Percentiles rank a stretch among this genome's conserved stretches.
Evolutionary conservation across 345 rosid species (phyloP).

Genomic region (Euphorbia tirucalli): DNA sequence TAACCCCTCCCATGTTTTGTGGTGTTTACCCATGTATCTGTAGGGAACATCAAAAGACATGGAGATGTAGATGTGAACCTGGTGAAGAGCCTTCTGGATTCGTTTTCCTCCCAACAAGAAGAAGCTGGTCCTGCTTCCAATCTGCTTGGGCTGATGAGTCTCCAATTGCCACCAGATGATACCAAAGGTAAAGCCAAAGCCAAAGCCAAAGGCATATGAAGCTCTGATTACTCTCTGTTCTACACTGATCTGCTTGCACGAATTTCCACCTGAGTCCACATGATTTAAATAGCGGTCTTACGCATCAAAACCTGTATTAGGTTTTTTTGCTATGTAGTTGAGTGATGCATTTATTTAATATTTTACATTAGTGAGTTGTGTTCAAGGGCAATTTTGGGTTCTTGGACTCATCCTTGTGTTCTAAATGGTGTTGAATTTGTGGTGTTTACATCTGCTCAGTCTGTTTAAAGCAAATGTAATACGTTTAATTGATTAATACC

Average conservation of each 20-base stretch:
- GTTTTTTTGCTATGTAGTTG: too few species aligned
- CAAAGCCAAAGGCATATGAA: too few species aligned
- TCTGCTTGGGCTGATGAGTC: conserved; percentile 82
- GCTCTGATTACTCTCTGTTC: neutral
- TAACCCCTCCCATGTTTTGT: too few species aligned
- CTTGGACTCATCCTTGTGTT: neutral
- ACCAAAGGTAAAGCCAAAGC: conserved; percentile 36
- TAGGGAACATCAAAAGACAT: conserved; percentile 63
- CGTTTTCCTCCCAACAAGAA: conserved; percentile 79
- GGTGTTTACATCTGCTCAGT: too few species aligned
- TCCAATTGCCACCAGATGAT: conserved; percentile 62
- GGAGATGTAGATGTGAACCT: conserved; percentile 85
- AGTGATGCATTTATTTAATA: too few species aligned
- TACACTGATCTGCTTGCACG: neutral
- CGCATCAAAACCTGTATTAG: too few species aligned
- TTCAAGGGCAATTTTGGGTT: neutral
- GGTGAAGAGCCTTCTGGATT: conserved; percentile 77
- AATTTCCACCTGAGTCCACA: too few species aligned
- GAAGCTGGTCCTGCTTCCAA: conserved; percentile 95
- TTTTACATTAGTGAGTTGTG: neutral
- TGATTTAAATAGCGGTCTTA: too few species aligned
- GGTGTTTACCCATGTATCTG: too few species aligned
- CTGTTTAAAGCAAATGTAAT: too few species aligned
- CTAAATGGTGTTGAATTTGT: neutral
- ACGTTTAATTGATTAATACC: too few species aligned